Conservation (phyloP, 768 basidiomycete genomes). For the Podaxis rugospora region DNA sequence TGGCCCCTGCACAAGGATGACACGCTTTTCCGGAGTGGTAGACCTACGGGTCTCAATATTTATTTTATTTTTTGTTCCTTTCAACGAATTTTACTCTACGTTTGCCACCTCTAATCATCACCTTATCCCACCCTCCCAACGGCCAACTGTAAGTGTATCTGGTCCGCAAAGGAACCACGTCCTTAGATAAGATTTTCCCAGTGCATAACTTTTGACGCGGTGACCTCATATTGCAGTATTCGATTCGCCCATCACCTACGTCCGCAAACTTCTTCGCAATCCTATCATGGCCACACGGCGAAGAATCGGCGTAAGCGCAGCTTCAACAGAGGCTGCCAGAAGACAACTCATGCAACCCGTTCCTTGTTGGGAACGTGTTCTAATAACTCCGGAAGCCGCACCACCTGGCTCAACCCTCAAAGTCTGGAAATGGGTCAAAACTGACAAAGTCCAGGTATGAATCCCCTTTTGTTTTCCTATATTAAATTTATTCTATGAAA, state of each 20-base stretch:
- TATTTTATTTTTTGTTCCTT: conserved; percentile 27
- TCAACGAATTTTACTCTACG: too few species aligned
- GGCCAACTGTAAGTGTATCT: too few species aligned
- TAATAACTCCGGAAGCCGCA: conserved; percentile 56
- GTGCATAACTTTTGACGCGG: not conserved
- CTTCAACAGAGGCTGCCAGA: conserved; percentile 76
- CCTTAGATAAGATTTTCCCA: conserved; percentile 7
- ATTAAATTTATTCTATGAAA: not conserved
- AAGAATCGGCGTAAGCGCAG: conserved; percentile 72
- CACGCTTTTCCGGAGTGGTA: conserved; percentile 97
- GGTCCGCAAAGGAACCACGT: too few species aligned
- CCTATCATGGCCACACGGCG: conserved; percentile 62
- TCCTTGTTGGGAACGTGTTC: conserved; percentile 80
- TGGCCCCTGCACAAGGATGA: conserved; percentile 99
- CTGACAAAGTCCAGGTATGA: conserved; percentile 71
- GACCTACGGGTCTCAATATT: conserved; percentile 55
- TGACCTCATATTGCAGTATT: not conserved
- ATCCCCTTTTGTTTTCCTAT: not conserved
- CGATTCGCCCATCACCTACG: not conserved
- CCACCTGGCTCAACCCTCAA: conserved; percentile 56
- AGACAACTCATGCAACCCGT: conserved; percentile 88
- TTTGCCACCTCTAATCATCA: too few species aligned
- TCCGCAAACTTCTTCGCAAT: not conserved
- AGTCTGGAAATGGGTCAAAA: conserved; percentile 76
- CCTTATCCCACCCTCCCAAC: too few species aligned